Percentiles rank a stretch among this genome's conserved stretches.
Conservation (phyloP, 495 filamentous ascomycete species). For the Pyronema omphalodes region DNA sequence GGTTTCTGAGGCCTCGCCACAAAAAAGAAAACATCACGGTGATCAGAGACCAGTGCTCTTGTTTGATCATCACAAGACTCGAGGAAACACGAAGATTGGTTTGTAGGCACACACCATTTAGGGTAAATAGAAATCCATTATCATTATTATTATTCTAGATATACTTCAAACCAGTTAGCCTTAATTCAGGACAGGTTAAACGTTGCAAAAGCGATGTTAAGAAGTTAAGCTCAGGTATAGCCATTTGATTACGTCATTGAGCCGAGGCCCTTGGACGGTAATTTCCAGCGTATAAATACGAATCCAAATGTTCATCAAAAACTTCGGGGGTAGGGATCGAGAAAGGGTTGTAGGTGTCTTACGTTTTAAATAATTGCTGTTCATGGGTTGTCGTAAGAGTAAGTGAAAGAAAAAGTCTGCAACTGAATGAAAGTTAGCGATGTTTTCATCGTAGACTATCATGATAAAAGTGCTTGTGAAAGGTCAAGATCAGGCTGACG, state of each 20-base stretch:
- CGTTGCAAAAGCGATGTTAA: neutral
- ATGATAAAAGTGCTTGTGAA: neutral
- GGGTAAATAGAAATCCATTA: neutral
- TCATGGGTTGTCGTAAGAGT: neutral
- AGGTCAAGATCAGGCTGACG: constrained; percentile 80
- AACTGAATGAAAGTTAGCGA: neutral
- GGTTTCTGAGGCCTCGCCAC: constrained; percentile 99
- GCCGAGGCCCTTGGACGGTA: constrained; percentile 81
- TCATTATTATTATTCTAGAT: neutral
- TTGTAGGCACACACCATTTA: neutral
- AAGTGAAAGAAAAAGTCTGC: neutral
- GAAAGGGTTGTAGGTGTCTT: neutral
- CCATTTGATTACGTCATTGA: constrained; percentile 72
- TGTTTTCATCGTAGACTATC: neutral
- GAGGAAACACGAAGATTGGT: constrained; percentile 4
- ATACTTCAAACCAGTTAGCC: constrained; percentile 6
- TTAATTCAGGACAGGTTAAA: neutral
- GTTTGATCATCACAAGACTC: constrained; percentile 54
- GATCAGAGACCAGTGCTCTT: constrained; percentile 98
- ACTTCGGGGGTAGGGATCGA: constrained; percentile 9
- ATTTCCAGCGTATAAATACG: constrained; percentile 92
- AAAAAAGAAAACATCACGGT: constrained; percentile 71
- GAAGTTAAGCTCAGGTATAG: constrained; percentile 31
- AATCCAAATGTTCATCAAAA: constrained; percentile 57
- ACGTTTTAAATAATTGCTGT: neutral